Percentiles rank a stretch among this genome's conserved stretches.
Evolutionary conservation across 306 rosid genomes (phyloP).

Genomic region (Alnus rubra): DNA sequence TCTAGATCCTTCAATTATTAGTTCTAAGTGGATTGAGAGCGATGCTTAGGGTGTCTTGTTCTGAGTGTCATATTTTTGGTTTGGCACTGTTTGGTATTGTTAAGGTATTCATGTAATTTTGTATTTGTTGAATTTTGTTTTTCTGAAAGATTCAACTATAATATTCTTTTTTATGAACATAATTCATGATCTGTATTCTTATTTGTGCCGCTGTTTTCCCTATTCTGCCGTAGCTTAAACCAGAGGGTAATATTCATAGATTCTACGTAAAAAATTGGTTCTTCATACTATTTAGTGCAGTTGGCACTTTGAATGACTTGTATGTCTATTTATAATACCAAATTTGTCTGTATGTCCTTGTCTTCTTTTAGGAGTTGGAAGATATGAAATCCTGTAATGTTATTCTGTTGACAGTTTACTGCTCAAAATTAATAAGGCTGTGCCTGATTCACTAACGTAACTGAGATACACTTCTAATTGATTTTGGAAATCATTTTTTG

Average conservation of each 20-base stretch:
- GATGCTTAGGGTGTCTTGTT: neutral
- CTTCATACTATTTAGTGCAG: neutral
- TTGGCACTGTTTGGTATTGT: no score
- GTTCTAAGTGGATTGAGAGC: neutral
- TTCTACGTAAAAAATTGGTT: neutral
- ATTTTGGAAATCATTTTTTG: neutral
- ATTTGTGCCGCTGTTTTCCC: neutral
- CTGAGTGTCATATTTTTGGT: neutral
- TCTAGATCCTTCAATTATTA: neutral
- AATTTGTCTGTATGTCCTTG: neutral
- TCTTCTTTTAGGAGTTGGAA: neutral
- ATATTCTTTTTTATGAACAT: no score
- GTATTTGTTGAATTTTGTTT: no score
- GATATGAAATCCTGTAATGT: neutral
- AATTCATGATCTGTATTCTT: neutral
- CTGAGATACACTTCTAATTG: slow-evolving; percentile 4
- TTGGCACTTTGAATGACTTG: neutral
- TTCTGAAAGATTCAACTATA: no score
- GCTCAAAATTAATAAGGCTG: neutral
- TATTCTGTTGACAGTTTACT: neutral
- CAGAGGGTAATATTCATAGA: neutral
- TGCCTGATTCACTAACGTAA: neutral
- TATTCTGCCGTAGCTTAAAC: neutral
- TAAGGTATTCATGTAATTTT: no score
- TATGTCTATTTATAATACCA: neutral